Conservation (phyloP, 768 basidiomycete species). For the Rhodosporidiobolus odoratus region DNA sequence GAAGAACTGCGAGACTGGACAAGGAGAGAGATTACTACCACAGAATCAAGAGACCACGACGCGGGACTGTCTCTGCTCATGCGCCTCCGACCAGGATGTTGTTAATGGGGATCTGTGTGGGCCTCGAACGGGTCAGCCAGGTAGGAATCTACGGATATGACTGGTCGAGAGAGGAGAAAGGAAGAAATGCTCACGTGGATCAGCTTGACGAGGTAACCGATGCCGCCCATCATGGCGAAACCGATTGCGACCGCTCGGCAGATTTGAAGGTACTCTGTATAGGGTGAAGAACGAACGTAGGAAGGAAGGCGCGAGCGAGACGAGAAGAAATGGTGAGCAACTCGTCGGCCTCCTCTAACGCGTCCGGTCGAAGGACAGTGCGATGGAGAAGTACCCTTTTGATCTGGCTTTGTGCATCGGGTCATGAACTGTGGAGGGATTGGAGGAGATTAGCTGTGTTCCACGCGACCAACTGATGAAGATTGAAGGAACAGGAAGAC, state of each 20-base stretch:
- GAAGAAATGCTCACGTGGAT: slow-evolving; percentile 31
- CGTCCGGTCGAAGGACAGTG: background rate
- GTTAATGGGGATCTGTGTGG: slow-evolving; percentile 40
- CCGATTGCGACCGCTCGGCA: slow-evolving; percentile 95
- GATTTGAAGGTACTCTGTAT: slow-evolving; percentile 88
- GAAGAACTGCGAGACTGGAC: no score
- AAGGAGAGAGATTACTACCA: no score
- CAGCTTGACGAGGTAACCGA: slow-evolving; percentile 65
- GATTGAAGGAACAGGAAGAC: background rate
- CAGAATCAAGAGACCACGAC: no score
- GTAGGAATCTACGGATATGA: background rate
- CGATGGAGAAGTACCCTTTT: slow-evolving; percentile 63
- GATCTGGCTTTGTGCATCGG: slow-evolving; percentile 94
- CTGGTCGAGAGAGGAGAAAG: background rate
- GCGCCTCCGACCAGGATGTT: slow-evolving; percentile 39
- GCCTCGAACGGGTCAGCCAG: background rate
- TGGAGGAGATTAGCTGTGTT: background rate
- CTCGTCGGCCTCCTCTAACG: background rate
- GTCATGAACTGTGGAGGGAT: slow-evolving; percentile 70
- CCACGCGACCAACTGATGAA: slow-evolving; percentile 27
- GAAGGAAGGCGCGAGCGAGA: background rate
- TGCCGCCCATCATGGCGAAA: slow-evolving; percentile 98
- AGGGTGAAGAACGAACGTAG: background rate
- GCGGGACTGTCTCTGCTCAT: no score
- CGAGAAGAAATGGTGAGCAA: background rate